Evolutionary conservation across 306 rosid genomes (phyloP), one percentile per base, ranked within the genome.

Genomic region (Calophaca sinica): DNA sequence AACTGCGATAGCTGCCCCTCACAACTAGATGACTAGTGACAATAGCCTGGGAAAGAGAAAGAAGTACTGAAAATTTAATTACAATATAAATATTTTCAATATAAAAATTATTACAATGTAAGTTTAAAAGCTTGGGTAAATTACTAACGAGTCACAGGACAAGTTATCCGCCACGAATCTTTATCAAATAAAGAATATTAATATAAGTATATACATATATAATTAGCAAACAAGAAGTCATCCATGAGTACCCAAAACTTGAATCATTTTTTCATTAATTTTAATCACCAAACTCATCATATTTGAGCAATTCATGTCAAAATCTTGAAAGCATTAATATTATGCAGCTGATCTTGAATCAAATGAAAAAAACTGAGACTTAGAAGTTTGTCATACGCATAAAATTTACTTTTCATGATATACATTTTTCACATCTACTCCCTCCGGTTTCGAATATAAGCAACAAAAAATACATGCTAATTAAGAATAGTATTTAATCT

Each of bases 1-100:
- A 84, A 83, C 99, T 92, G 78, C 99, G 96, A 78, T 92, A 96
- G 82, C 98, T 96, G 46, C 98, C 99, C 82, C 99, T 86, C 41
- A 96, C 99, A 85, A 96, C 93, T 78, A 96, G 86, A 85, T 96
- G 99, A 82, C 86, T 92, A 58, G 98, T 89, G 61, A 96, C 96
- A 83, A 96, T 88, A 80, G 97, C 98, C 98, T 92, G 89, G 79
- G 80, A 73, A 80, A 64, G 65, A 84, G 54, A 74, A 57, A 75
- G 36, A 55, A 73, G 28, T 32, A 42, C 45, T 51, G 33, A 62
- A 65, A 59, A 60, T 35, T 33, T 60, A 54, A 70, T 78, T 49
- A 28, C 36, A 67, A 57, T 32, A 36, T n/a, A 42, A 46, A 62
- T 62, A 6, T n/a, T 81, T 60, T 44, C 1, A 1, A 62, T 45